Percentiles rank a stretch among this genome's conserved stretches.
These are phyloP conservation scores for Phragmites australis DNA, from an alignment of 176 grass and related monocot species.

Conservation along the genomic window DNA sequence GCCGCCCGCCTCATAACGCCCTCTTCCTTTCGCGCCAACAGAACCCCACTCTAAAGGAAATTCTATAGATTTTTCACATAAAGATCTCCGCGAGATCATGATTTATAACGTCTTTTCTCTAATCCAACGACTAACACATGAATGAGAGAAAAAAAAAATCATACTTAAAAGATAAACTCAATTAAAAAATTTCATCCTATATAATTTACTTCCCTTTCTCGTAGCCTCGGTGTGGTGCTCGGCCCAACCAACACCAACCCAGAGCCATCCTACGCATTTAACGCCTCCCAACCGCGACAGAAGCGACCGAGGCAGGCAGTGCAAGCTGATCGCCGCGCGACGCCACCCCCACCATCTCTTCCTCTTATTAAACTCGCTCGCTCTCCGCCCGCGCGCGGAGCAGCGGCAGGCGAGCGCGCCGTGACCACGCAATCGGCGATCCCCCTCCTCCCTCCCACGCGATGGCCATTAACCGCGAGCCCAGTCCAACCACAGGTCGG, in stretches of 20 bases:
- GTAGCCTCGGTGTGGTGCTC: too few species aligned
- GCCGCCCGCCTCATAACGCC: background rate
- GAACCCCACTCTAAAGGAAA: too few species aligned
- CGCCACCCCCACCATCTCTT: background rate
- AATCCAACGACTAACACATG: too few species aligned
- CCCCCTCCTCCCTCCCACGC: background rate
- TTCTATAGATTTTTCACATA: too few species aligned
- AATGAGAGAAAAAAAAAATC: too few species aligned
- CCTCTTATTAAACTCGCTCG: background rate
- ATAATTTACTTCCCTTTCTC: too few species aligned
- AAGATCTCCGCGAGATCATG: too few species aligned
- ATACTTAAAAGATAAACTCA: too few species aligned
- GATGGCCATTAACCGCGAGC: conserved; percentile 13
- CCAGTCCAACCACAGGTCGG: background rate
- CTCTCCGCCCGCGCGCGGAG: background rate
- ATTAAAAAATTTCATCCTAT: too few species aligned
- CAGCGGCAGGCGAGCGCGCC: background rate
- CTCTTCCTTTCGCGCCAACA: conserved; percentile 45
- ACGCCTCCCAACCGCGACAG: conserved; percentile 49
- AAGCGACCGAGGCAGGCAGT: background rate
- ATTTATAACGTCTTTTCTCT: too few species aligned
- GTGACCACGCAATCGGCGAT: background rate
- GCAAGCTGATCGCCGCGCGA: background rate
- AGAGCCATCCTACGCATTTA: conserved; percentile 56
- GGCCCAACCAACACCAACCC: conserved; percentile 38